Conservation (phyloP, 768 basidiomycete species). For the Lactarius tabidus region DNA sequence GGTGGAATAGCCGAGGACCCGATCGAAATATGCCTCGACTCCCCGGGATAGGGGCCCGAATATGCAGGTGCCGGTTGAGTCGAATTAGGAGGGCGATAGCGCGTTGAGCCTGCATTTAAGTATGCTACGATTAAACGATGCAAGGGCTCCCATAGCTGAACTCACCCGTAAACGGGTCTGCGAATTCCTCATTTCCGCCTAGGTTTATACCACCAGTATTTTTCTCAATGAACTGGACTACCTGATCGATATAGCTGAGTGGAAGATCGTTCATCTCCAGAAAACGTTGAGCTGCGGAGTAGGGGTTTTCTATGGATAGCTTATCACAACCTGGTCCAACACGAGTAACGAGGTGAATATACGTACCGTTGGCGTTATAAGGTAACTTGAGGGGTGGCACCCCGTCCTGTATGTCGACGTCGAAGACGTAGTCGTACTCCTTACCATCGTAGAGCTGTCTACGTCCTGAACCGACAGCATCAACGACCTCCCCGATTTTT, state of each 20-base stretch:
- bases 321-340: background rate
- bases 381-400: slow-evolving; percentile 91
- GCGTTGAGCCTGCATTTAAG: slow-evolving; percentile 31
- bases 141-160: background rate
- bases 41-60: slow-evolving; percentile 71
- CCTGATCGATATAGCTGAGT: slow-evolving; percentile 76
- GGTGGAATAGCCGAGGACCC: slow-evolving; percentile 32
- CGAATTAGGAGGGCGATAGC: slow-evolving; percentile 32
- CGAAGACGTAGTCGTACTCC: slow-evolving; percentile 99
- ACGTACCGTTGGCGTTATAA: slow-evolving; percentile 79
- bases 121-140: background rate
- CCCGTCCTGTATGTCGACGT: slow-evolving; percentile 93
- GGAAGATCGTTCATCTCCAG: slow-evolving; percentile 81
- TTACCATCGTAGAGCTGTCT: slow-evolving; percentile 90
- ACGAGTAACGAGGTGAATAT: background rate
- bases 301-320: slow-evolving; percentile 73
- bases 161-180: slow-evolving; percentile 89
- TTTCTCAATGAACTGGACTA: slow-evolving; percentile 90
- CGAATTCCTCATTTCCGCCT: slow-evolving; percentile 56
- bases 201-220: slow-evolving; percentile 78
- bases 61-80: slow-evolving; percentile 36
- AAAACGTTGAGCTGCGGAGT: slow-evolving; percentile 84
- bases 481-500: slow-evolving; percentile 94
- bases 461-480: slow-evolving; percentile 85
- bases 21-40: slow-evolving; percentile 52